A percentile compares a stretch with the other conserved stretches of the same genome.
These are phyloP conservation scores for Suillus decipiens DNA, from an alignment of 768 basidiomycete species.

Conservation along the genomic window DNA sequence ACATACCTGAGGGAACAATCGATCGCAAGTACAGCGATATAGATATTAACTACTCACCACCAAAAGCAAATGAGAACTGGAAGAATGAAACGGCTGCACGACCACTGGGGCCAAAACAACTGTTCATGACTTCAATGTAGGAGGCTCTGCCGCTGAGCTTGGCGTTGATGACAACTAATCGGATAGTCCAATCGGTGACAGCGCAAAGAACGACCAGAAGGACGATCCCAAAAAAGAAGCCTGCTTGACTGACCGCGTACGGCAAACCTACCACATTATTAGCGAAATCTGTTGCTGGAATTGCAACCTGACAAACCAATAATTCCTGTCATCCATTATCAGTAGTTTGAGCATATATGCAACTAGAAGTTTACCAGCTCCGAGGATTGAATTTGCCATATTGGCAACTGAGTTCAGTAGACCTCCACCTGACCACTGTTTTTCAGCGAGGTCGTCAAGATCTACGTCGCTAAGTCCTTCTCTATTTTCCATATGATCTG, in stretches of 20 bases:
- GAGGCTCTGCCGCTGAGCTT: slow-evolving; percentile 92
- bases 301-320: slow-evolving; percentile 55
- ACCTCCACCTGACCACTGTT: slow-evolving; percentile 67
- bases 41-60: slow-evolving; percentile 54
- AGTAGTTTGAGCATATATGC: slow-evolving; percentile 18
- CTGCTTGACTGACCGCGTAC: slow-evolving; percentile 92
- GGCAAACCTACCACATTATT: slow-evolving; percentile 65
- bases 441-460: slow-evolving; percentile 71
- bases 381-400: slow-evolving; percentile 96
- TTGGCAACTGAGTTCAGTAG: slow-evolving; percentile 82
- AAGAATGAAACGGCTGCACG: slow-evolving; percentile 94
- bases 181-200: slow-evolving; percentile 98
- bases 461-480: slow-evolving; percentile 48
- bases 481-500: slow-evolving; percentile 8
- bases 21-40: background rate
- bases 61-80: slow-evolving; percentile 97
- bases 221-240: slow-evolving; percentile 85
- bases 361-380: slow-evolving; percentile 63
- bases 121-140: slow-evolving; percentile 94
- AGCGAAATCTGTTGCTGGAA: slow-evolving; percentile 13
- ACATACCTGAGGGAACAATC: slow-evolving; percentile 73
- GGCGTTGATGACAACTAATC: slow-evolving; percentile 92
- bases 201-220: slow-evolving; percentile 77
- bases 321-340: slow-evolving; percentile 49
- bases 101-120: slow-evolving; percentile 90